Percentiles rank a stretch among this genome's conserved stretches.
phyloP scores from a whole-genome alignment of 768 basidiomycete genomes.

The Tylopilus plumbeoviolaceoides region DNA sequence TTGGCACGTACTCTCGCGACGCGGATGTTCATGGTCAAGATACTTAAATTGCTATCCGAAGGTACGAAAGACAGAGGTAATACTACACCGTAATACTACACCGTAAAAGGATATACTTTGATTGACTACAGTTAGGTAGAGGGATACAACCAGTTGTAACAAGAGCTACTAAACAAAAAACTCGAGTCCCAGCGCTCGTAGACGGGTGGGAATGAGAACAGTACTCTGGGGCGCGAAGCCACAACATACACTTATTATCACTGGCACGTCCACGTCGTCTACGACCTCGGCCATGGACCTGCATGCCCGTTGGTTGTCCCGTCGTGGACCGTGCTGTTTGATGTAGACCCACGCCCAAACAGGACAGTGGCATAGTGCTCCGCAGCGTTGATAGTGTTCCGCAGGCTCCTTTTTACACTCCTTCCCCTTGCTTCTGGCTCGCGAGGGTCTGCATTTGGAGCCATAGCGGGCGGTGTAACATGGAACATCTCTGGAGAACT shows the following conservation, averaged over 20 bases:
- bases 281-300: constrained; percentile 25
- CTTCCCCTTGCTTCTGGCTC: constrained; percentile 48
- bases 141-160: constrained; percentile 22
- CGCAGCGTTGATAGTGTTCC: constrained; percentile 65
- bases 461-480: constrained; percentile 34
- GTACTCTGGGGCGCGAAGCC: constrained; percentile 5
- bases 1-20: constrained; percentile 25
- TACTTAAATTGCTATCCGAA: not conserved
- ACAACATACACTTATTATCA: constrained; percentile 3
- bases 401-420: constrained; percentile 60
- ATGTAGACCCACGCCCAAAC: constrained; percentile 49
- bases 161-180: constrained; percentile 19
- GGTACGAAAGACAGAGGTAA: not conserved
- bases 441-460: constrained; percentile 26
- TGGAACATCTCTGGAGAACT: constrained; percentile 37
- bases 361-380: constrained; percentile 68
- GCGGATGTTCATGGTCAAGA: constrained; percentile 27
- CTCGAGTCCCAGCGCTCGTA: constrained; percentile 12
- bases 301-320: constrained; percentile 20
- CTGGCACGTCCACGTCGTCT: constrained; percentile 4
- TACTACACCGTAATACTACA: constrained; percentile 6
- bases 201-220: constrained; percentile 2
- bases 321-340: constrained; percentile 22
- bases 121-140: constrained; percentile 18
- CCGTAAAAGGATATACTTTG: constrained; percentile 13